Evolutionary conservation across 163 green algal genomes (phyloP), one percentile per base, ranked within the genome.

Genomic region (Chloroidium sp.): DNA sequence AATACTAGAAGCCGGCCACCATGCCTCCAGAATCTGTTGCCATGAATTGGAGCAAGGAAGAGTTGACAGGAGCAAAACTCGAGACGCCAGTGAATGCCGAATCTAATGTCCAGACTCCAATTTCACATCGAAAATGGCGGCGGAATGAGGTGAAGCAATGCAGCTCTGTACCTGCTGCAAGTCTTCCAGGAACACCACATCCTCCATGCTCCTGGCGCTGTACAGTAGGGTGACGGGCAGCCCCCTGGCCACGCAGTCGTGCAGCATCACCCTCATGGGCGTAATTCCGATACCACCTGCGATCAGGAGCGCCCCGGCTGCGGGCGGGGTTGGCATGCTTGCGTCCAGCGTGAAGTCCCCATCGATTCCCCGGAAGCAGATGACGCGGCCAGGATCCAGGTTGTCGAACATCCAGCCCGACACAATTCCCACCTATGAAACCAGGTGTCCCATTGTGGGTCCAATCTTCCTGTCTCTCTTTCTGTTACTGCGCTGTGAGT

Each of bases 241-340:
- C 62, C 74, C 59, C 59, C 59, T 58, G 1, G 60, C 62, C 2
- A 76, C 12, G 59, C 79, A 69, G 57, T 87, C 81, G 3, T 77
- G 60, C 4, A 89, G 62, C 74, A 88, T 80, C 61, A 78, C 62
- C 62, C 85, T 75, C 78, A 89, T 77, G 0, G 85, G 85, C 0
- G 85, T 89, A 76, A 87, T 85, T 69, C 82, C 82, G 59, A 82
- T 80, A 1, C 81, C 81, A 13, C 72, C 69, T 68, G 81, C 81
- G 2, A 84, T 67, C 14, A 84, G 69, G 69, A 84, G 68, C 67
- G 78, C 76, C 36, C 72, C 4, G 62, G 75, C 74, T 1, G 79
- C 60, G 8, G 68, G 61, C 10, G 78, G 4, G 2, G 36, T 78
- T 78, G 75, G 10, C 12, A 68, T 10, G 1, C 62, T 8, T 2